These are phyloP conservation scores for Truncatella angustata DNA, from an alignment of 2,329 filamentous ascomycete genomes.

Conservation along the genomic window DNA sequence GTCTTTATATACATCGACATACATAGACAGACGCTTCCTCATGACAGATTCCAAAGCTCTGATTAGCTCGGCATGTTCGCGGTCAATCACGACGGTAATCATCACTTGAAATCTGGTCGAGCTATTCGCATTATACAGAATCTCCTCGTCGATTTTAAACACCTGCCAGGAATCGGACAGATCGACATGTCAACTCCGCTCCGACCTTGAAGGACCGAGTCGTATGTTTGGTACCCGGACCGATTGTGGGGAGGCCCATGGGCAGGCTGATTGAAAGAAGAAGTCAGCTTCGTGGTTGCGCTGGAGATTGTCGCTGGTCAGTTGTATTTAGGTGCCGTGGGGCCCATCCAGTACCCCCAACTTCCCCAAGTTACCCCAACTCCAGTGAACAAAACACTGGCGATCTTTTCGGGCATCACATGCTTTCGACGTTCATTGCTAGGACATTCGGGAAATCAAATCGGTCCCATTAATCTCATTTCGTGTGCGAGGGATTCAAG, in stretches of 20 bases:
- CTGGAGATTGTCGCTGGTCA: not conserved
- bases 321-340: too few relatives aligned
- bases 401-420: not conserved
- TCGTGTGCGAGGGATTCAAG: too few relatives aligned
- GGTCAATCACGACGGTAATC: too few relatives aligned
- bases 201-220: not conserved
- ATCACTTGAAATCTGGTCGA: not conserved
- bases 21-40: not conserved
- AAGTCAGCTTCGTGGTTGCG: not conserved
- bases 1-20: not conserved
- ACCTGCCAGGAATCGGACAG: conserved; percentile 2
- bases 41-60: not conserved
- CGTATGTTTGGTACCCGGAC: not conserved
- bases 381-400: not conserved
- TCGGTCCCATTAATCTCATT: too few relatives aligned
- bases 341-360: not conserved
- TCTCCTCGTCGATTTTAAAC: not conserved
- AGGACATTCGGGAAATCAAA: too few relatives aligned
- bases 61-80: not conserved
- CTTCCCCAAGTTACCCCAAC: not conserved
- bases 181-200: conserved; percentile 3
- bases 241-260: not conserved
- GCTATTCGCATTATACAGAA: not conserved
- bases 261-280: not conserved
- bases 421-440: too few relatives aligned